Percentiles rank a stretch among this genome's conserved stretches.
Conservation (phyloP, 495 filamentous ascomycete species). For the Geopyxis carbonaria region DNA sequence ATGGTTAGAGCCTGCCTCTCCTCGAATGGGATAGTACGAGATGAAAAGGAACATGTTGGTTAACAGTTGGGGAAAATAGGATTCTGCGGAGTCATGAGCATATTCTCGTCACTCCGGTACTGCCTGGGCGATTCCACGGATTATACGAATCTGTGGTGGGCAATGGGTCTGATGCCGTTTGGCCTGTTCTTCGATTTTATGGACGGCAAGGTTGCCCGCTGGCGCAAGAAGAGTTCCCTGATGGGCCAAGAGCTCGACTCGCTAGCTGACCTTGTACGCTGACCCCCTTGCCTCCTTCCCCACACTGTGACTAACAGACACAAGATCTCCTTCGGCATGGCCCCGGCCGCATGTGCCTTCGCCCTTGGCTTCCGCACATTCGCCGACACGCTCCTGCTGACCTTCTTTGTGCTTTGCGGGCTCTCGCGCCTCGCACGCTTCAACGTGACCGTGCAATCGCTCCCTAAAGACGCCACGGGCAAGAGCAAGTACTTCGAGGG, state of each 20-base stretch:
- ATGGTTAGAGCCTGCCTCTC: conserved; percentile 38
- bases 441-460: conserved; percentile 75
- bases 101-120: conserved; percentile 92
- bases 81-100: conserved; percentile 75
- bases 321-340: conserved; percentile 88
- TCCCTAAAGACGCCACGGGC: conserved; percentile 80
- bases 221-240: conserved; percentile 84
- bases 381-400: conserved; percentile 66
- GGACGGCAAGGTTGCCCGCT: conserved; percentile 89
- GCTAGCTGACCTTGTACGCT: conserved; percentile 75
- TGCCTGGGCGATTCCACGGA: conserved; percentile 57
- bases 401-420: conserved; percentile 88
- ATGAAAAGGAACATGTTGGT: conserved; percentile 2
- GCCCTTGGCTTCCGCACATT: conserved; percentile 75
- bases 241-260: conserved; percentile 98
- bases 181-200: conserved; percentile 97
- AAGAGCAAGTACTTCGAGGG: conserved; percentile 94
- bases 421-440: conserved; percentile 88
- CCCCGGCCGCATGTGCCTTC: conserved; percentile 75
- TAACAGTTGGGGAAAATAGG: conserved; percentile 29
- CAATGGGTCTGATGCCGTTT: conserved; percentile 76
- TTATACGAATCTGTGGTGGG: conserved; percentile 52
- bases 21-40: background rate
- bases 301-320: background rate
- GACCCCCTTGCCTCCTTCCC: background rate